Evolutionary conservation across 805 yeast species (phyloP), one percentile per base, ranked within the genome.

Genomic region (Starmerella kuoi): DNA sequence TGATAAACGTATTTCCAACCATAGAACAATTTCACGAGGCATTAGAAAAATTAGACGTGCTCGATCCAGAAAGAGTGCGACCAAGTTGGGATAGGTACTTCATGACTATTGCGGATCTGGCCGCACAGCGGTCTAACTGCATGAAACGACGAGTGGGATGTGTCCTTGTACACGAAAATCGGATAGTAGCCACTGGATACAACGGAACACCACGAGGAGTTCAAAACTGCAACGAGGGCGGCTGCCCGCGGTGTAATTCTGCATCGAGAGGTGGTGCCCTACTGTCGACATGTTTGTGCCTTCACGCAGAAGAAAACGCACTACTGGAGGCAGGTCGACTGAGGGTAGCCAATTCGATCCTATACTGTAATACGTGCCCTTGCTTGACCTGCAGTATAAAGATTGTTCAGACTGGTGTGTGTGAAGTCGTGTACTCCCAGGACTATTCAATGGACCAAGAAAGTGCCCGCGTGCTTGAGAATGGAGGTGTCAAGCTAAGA

Each of bases 141-240:
- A 91, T 91, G 97, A 91, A 91, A 61, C 67, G 99, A 45, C 70
- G 94, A 40, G 99, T 91, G 2, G 99, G 99, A 0, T 88, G 97
- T 61, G 97, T 91, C 7, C 73, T 91, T 15, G 95, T 85, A 2
- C 70, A 85, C 40, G 91, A 83, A 36, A 75, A 74, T 30, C 67
- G 96, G 43, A 94, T 91, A 22, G 71, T 91, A 21, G 91, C 97
- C 2, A 91, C 99, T 0, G 99, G 99, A 0, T 91, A 91, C 61
- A 91, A 91, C 55, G 99, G 99, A 2, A 91, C 99, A 0, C 97
- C 99, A 9, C 70, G 95, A 32, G 83, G 86, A 45, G 63, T 85
- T 54, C 66, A 68, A 21, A 91, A 91, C 55, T 91, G 99, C 62
- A 87, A 84, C 55, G 88, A 85, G 53, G 98, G 98, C 19, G 99